phyloP scores from a whole-genome alignment of 2,329 filamentous ascomycete species.

The Curvularia eragrostidis region DNA sequence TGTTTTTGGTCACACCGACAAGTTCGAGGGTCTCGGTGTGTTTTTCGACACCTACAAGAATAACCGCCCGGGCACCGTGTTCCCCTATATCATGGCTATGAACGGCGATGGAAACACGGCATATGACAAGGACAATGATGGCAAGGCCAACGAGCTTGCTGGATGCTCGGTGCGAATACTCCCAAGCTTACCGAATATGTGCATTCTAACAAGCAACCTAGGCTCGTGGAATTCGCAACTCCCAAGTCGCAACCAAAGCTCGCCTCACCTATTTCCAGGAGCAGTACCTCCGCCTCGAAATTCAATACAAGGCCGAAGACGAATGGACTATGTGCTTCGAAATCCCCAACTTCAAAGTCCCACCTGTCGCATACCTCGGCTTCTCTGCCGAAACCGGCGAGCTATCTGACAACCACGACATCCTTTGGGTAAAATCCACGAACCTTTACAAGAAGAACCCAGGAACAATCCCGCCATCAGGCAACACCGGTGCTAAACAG shows the following conservation, averaged over 20 bases:
- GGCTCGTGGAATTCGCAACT: conserved; percentile 84
- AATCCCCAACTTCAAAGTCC: conserved; percentile 71
- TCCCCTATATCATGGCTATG: conserved; percentile 99
- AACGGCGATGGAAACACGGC: conserved; percentile 85
- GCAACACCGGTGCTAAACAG: conserved; percentile 22
- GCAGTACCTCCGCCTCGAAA: conserved; percentile 84
- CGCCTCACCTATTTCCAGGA: conserved; percentile 96
- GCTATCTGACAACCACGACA: conserved; percentile 96
- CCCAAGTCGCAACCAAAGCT: conserved; percentile 77
- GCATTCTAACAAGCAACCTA: conserved; percentile 38
- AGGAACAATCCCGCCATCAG: conserved; percentile 15
- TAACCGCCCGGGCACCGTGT: conserved; percentile 92
- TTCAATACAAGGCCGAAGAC: conserved; percentile 91
- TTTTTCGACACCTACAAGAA: conserved; percentile 99
- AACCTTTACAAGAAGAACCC: conserved; percentile 76
- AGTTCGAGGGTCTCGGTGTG: conserved; percentile 91
- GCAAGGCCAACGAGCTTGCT: conserved; percentile 89
- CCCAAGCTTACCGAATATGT: neutral
- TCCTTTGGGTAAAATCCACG: conserved; percentile 82
- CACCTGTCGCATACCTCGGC: conserved; percentile 70
- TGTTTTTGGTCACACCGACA: conserved; percentile 87
- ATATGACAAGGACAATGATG: conserved; percentile 94
- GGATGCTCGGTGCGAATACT: conserved; percentile 76
- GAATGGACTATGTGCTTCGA: conserved; percentile 93
- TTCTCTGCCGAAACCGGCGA: conserved; percentile 90